Conservation (phyloP, 805 yeast species). For the Barnettozyma californica region DNA sequence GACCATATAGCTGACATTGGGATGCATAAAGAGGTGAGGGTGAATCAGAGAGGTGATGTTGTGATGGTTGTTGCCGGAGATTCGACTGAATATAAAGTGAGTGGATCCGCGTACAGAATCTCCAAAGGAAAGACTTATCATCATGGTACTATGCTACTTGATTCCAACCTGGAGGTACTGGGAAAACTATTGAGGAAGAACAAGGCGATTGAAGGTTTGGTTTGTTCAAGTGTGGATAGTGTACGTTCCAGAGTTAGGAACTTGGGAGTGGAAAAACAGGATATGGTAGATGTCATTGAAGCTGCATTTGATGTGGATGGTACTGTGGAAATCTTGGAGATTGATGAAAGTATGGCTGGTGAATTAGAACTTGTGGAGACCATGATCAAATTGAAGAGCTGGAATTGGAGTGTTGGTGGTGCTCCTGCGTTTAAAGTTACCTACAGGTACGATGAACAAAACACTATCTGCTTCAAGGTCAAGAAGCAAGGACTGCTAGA, state of each 20-base stretch:
- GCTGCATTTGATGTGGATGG: slow-evolving; percentile 22
- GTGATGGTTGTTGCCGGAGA: slow-evolving; percentile 31
- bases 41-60: slow-evolving; percentile 81
- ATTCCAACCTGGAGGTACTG: slow-evolving; percentile 56
- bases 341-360: slow-evolving; percentile 15
- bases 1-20: neutral
- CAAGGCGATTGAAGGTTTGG: slow-evolving; percentile 25
- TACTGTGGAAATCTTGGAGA: slow-evolving; percentile 22
- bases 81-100: slow-evolving; percentile 49
- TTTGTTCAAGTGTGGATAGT: slow-evolving; percentile 53
- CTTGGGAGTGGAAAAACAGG: slow-evolving; percentile 38
- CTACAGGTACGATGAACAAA: neutral
- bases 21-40: slow-evolving; percentile 13
- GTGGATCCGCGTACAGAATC: slow-evolving; percentile 91
- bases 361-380: slow-evolving; percentile 30
- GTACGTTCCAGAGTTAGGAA: slow-evolving; percentile 80
- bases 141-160: slow-evolving; percentile 91
- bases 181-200: slow-evolving; percentile 48
- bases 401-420: slow-evolving; percentile 73
- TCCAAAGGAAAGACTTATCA: slow-evolving; percentile 81
- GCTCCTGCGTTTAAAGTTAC: slow-evolving; percentile 70
- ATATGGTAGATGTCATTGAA: slow-evolving; percentile 37
- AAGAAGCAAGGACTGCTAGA: slow-evolving; percentile 41
- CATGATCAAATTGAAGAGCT: slow-evolving; percentile 42
- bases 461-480: slow-evolving; percentile 35